Evolutionary conservation across 176 grass and related monocot genomes (phyloP).

Genomic region (Miscanthus lutarioriparius): DNA sequence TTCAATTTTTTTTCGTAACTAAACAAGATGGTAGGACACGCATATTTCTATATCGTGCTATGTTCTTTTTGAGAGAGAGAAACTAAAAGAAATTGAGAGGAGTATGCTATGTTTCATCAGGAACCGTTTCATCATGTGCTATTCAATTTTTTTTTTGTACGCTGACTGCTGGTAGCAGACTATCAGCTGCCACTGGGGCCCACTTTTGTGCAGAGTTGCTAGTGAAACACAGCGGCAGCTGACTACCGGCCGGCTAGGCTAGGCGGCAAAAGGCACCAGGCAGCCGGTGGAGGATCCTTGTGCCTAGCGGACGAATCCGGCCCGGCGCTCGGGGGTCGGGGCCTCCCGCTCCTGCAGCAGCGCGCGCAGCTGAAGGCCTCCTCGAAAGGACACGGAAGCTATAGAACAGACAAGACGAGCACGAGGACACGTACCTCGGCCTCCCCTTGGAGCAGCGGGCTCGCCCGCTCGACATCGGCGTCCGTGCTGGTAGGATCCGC

Average conservation of each 20-base stretch:
- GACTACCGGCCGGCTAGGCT: neutral
- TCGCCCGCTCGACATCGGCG: slow-evolving; percentile 2
- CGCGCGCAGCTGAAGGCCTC: neutral
- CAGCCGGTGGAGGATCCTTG: neutral
- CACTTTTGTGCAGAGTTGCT: too few species aligned
- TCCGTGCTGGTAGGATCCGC: slow-evolving; percentile 16
- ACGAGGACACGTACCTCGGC: slow-evolving; percentile 26
- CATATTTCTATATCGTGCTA: too few species aligned
- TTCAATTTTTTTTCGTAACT: too few species aligned
- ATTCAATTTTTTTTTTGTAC: neutral
- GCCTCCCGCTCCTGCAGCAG: neutral
- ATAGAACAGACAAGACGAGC: neutral
- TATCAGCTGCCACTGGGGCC: neutral
- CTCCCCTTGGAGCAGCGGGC: neutral
- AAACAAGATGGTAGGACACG: too few species aligned
- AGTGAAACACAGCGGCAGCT: neutral
- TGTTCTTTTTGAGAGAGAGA: too few species aligned
- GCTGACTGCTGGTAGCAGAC: neutral
- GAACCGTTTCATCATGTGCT: too few species aligned
- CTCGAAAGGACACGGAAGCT: neutral
- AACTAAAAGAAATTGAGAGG: neutral
- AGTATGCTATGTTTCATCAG: neutral
- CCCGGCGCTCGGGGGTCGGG: neutral
- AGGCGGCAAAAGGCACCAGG: neutral
- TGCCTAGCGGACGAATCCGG: neutral